Base-by-base conservation (phyloP, 106 monocot genomes). In the Dioscorea dumetorum region DNA sequence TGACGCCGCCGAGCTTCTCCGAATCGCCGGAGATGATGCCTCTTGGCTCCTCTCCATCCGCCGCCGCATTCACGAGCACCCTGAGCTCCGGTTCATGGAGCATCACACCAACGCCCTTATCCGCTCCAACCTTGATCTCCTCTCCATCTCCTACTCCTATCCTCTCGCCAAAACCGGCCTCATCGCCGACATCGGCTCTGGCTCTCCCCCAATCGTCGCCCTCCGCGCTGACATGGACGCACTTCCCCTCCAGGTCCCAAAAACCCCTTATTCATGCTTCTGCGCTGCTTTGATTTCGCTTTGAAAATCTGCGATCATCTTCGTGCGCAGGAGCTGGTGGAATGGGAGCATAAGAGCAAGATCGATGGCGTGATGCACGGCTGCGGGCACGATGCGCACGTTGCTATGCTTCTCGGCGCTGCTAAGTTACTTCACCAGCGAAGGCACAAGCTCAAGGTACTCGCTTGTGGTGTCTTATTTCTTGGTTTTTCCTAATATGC, bases 201-300 rank as follows among this genome's bases (percentile, higher is more conserved):
- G 94, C 4, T 24, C 8, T 5, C 76, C 80, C 33, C 94, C 94
- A 2, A 22, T 90, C 69, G 71, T 94, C 49, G 90, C 94, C 22
- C 84, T 94, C 35, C 87, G 94, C 16, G 94, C 94, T 18, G 94
- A 94, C 79, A 94, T 94, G 87, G 94, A 94, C 60, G 90, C 90
- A 15, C 87, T 94, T 20, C 86, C 94, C 18, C 24, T 94, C 10
- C 90, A 90, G 76, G 90, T 87, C 19, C 2, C 19, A 19, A 10
- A 22, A 22, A 32, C 24, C 17, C 17, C 1, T 58, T 5, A 24
- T 7, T 59, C 0, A 59, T 49, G 49, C 65, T 66, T 6, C 16
- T 33, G 5, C 33, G 6, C 5, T 64, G 3, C 34, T 2, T 12
- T 64, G n/a, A 64, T 64, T 12, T 64, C 33, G 11, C 31, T 32